Evolutionary conservation across 163 green algal species (phyloP), one percentile per base, ranked within the genome.

Genomic region (Volvox carteri): DNA sequence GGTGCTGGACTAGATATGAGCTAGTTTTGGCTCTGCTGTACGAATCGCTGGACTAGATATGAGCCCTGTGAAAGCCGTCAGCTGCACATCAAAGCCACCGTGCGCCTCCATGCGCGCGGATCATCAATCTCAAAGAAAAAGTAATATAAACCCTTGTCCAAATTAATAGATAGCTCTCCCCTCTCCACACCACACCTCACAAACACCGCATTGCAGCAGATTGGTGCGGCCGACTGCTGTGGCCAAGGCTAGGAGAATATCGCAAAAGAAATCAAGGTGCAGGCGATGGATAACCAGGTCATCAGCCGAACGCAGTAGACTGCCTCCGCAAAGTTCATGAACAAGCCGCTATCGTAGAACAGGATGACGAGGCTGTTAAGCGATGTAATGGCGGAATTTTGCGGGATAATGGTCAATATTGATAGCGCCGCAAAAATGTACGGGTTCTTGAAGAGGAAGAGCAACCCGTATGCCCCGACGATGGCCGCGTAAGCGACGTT

Each of bases 271-370:
- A 86, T 44, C 0, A 94, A 58, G 68, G 88, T 93, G 91, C 92
- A 95, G 0, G 62, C 89, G 56, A 95, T 95, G 30, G 91, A 94
- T 12, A 95, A 78, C 93, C 93, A 95, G 0, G 93, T 93, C 60
- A 95, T 90, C 6, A 95, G 86, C 28, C 93, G 90, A 56, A 95
- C 93, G 83, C 92, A 95, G 56, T 93, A 94, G n/a, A 95, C 93
- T 0, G 93, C 93, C 88, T 95, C 93, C 18, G 92, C 93, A 72
- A 95, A 95, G 84, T 94, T 95, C 91, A 94, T 94, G 88, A 95
- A 95, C 37, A 95, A 68, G 4, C 93, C 92, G 68, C 50, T 91
- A 41, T 95, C 93, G 65, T 95, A 95, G 90, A 94, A 94, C 60
- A 95, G 77, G 52, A 95, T 86, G 73, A 95, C 87, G n/a, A 95